Conservation (phyloP, 176 grass and related monocot species). For the Stipa capillata region DNA sequence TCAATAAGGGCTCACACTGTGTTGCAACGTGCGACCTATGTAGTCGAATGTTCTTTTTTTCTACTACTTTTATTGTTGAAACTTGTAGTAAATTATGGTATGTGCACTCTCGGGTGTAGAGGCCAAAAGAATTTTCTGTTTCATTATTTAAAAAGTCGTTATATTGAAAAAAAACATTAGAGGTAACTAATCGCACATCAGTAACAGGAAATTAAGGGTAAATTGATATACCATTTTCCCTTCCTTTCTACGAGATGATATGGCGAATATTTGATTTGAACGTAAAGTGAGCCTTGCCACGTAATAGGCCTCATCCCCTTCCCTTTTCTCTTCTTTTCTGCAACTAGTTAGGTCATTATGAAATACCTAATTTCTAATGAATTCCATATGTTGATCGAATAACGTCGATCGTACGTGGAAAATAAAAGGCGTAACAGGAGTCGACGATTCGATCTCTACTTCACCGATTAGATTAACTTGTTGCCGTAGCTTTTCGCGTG, state of each 20-base stretch:
- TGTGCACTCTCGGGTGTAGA: too few relatives aligned
- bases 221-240: too few relatives aligned
- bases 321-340: neutral
- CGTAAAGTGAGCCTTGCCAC: slow-evolving; percentile 31
- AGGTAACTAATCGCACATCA: neutral
- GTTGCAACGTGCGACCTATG: too few relatives aligned
- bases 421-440: neutral
- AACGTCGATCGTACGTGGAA: neutral
- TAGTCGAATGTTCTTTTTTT: too few relatives aligned
- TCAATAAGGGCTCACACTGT: too few relatives aligned
- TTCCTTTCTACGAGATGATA: slow-evolving; percentile 10
- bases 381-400: neutral
- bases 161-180: neutral
- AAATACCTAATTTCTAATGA: neutral
- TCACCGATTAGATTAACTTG: neutral
- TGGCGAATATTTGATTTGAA: slow-evolving; percentile 26
- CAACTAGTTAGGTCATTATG: neutral
- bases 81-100: too few relatives aligned
- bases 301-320: neutral
- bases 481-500: neutral
- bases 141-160: too few relatives aligned
- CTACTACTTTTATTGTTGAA: too few relatives aligned
- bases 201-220: too few relatives aligned
- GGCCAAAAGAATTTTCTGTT: too few relatives aligned
- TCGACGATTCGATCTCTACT: neutral